Evolutionary conservation across 2,329 filamentous ascomycete species (phyloP).

Genomic region (Aspergillus pseudonomiae): DNA sequence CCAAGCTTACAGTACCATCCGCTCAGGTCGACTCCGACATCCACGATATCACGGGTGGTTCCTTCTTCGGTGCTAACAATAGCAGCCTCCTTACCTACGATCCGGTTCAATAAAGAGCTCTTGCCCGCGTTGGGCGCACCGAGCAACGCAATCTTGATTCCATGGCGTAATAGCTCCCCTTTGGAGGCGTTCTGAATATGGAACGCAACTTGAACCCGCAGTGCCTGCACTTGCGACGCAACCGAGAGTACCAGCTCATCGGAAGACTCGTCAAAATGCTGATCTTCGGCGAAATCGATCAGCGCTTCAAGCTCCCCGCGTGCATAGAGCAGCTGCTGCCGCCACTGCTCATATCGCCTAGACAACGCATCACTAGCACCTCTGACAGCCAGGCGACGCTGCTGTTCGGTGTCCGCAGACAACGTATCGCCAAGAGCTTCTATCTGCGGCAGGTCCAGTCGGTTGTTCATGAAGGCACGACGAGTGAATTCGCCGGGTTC

Average conservation of each 20-base stretch:
- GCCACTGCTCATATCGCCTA: slow-evolving; percentile 80
- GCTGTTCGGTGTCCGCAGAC: slow-evolving; percentile 80
- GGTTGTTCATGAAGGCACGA: slow-evolving; percentile 83
- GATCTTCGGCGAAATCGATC: slow-evolving; percentile 96
- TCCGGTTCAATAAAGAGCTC: slow-evolving; percentile 85
- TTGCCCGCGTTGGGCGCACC: slow-evolving; percentile 95
- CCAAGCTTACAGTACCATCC: slow-evolving; percentile 93
- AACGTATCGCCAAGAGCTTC: slow-evolving; percentile 65
- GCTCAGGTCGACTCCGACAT: slow-evolving; percentile 84
- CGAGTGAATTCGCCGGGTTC: slow-evolving; percentile 95
- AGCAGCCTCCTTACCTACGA: slow-evolving; percentile 89
- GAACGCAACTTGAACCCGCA: slow-evolving; percentile 65
- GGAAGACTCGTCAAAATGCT: slow-evolving; percentile 91
- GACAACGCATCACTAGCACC: slow-evolving; percentile 73
- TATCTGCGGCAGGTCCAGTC: slow-evolving; percentile 83
- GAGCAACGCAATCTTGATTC: slow-evolving; percentile 82
- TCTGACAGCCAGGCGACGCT: slow-evolving; percentile 81
- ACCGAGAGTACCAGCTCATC: slow-evolving; percentile 72
- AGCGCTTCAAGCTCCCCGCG: slow-evolving; percentile 91
- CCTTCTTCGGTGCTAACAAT: slow-evolving; percentile 93
- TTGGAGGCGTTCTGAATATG: slow-evolving; percentile 78
- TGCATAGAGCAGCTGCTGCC: slow-evolving; percentile 73
- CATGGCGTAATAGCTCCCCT: slow-evolving; percentile 80
- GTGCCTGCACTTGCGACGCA: slow-evolving; percentile 61
- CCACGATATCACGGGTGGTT: slow-evolving; percentile 91